These are phyloP conservation scores for Puya raimondii DNA, from an alignment of 176 grass and related monocot genomes.

Conservation along the genomic window DNA sequence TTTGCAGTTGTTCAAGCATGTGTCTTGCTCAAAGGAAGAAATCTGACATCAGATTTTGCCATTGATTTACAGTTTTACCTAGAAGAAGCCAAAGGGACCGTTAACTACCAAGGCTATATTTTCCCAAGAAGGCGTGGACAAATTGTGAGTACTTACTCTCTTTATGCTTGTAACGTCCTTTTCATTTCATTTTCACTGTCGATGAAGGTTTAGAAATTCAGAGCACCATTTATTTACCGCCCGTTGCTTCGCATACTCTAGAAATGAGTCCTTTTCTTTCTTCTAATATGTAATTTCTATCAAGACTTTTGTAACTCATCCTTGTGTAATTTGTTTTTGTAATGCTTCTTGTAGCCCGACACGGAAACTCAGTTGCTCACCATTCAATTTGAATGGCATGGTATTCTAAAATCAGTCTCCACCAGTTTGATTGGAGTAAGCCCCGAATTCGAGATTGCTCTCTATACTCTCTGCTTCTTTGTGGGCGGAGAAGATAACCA, in stretches of 20 bases:
- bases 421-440: constrained; percentile 83
- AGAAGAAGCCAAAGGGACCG: constrained; percentile 91
- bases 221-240: no score
- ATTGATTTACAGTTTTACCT: constrained; percentile 77
- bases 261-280: background rate
- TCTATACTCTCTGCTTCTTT: constrained; percentile 84
- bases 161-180: background rate
- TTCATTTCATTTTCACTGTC: background rate
- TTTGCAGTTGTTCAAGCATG: background rate
- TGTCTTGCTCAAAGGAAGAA: background rate
- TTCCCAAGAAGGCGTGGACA: constrained; percentile 70
- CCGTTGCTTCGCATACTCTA: no score
- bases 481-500: constrained; percentile 76
- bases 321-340: background rate
- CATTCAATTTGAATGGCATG: constrained; percentile 84
- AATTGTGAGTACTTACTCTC: constrained; percentile 34
- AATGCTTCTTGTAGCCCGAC: constrained; percentile 55
- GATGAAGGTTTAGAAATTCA: no score
- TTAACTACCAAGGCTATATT: constrained; percentile 89
- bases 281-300: background rate
- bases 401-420: constrained; percentile 90
- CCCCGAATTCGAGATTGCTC: constrained; percentile 91
- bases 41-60: constrained; percentile 14
- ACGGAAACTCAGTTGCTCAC: constrained; percentile 76
- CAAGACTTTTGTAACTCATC: background rate